These are phyloP conservation scores for Kwoniella dejecticola DNA, from an alignment of 768 basidiomycete genomes.

Conservation along the genomic window DNA sequence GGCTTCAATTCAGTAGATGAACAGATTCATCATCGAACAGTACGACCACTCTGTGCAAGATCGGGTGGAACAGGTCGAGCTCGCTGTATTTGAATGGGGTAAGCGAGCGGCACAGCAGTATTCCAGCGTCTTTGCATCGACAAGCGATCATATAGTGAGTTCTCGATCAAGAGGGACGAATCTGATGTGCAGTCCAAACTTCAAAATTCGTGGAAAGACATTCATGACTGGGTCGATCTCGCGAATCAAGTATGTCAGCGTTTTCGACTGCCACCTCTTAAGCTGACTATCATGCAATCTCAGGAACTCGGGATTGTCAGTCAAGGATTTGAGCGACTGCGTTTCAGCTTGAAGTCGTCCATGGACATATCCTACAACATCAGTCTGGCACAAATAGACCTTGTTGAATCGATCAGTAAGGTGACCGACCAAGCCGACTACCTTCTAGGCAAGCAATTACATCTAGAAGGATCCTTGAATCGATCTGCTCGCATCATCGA, in stretches of 20 bases:
- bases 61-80: too few relatives aligned
- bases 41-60: not conserved
- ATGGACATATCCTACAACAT: slow-evolving; percentile 1
- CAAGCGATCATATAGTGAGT: too few relatives aligned
- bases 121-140: too few relatives aligned
- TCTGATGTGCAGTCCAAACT: too few relatives aligned
- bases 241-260: too few relatives aligned
- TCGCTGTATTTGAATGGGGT: too few relatives aligned
- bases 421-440: not conserved
- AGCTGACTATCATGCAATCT: too few relatives aligned
- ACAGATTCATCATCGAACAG: not conserved
- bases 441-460: not conserved
- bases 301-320: not conserved
- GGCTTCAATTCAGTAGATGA: not conserved
- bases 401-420: not conserved
- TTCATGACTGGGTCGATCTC: too few relatives aligned
- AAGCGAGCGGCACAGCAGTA: too few relatives aligned
- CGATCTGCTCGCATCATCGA: slow-evolving; percentile 2
- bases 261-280: too few relatives aligned
- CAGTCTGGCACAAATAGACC: slow-evolving; percentile 3
- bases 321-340: not conserved
- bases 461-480: slow-evolving; percentile 5
- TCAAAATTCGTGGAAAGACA: too few relatives aligned
- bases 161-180: too few relatives aligned
- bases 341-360: not conserved